Base-by-base conservation (phyloP, 2,329 filamentous ascomycete genomes). In the Hymenotorrendiella dingleyae region DNA sequence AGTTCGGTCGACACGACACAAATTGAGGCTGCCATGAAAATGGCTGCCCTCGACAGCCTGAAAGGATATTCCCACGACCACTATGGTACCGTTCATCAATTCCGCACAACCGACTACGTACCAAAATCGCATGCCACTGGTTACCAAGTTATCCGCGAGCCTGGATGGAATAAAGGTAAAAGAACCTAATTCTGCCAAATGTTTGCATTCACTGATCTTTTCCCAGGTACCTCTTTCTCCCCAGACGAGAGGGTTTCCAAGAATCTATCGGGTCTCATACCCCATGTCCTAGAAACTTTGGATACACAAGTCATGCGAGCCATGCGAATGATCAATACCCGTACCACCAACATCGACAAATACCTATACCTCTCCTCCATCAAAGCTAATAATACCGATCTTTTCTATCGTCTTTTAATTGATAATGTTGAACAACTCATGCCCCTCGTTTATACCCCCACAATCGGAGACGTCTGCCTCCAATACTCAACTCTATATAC, bases 401-500 rank as follows among this genome's bases (percentile, higher is more conserved):
- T 93, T 45, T 93, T 91, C 72, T 91, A 88, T 72, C 78, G 86
- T 53, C 74, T 91, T 49, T 72, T 91, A 50, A 84, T 88, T 52
- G 78, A 87, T 65, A 82, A 91, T 67, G 69, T 82, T 47, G 73
- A 83, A 68, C 84, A 89, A 58, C 70, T 91, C 54, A 90, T 88
- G 68, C 86, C 86, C 36, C 71, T 91, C 52, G 86, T 93, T 58
- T 93, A 93, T 70, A 93, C 86, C 14, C 86, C 86, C 34, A 90
- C 86, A 60, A 89, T 98, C 58, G 93, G 93, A 59, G 91, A 97
- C 64, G 93, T 94, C 54, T 98, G 93, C 71, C 74, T 95, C 63
- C 84, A 91, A 68, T 98, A 94, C 79, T 95, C 90, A 28, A 88
- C 91, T 58, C 80, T 97, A 57, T 97, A 94, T 73, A 94, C 90